These are phyloP conservation scores for Backusella australiensis DNA, from an alignment of 192 early-diverging fungal genomes.

Conservation along the genomic window DNA sequence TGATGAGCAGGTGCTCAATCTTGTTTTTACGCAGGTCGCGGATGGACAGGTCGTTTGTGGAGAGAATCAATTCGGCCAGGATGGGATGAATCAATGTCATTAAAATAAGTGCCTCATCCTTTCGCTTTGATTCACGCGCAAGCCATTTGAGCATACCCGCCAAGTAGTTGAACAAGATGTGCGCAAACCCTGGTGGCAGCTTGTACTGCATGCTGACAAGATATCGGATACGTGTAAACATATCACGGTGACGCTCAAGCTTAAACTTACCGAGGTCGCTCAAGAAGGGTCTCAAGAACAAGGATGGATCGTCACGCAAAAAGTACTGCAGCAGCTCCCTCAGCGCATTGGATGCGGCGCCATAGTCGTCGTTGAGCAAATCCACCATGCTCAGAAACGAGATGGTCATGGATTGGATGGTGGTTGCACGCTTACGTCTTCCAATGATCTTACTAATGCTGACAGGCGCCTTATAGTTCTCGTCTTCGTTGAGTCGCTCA, in stretches of 20 bases:
- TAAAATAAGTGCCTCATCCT: conserved; percentile 33
- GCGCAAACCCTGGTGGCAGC: conserved; percentile 49
- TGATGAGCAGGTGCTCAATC: conserved; percentile 48
- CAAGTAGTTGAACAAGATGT: conserved; percentile 52
- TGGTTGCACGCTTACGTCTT: conserved; percentile 22
- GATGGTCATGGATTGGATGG: conserved; percentile 43
- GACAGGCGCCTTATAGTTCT: not conserved
- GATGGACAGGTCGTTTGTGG: conserved; percentile 49
- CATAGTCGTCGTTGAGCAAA: conserved; percentile 46
- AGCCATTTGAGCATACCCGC: conserved; percentile 58
- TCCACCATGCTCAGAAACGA: conserved; percentile 48
- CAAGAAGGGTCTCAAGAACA: conserved; percentile 52
- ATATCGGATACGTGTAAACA: conserved; percentile 41
- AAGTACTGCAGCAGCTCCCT: conserved; percentile 46
- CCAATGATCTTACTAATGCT: conserved; percentile 22
- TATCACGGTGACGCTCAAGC: conserved; percentile 33
- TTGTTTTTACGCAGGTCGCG: conserved; percentile 59
- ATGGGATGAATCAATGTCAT: conserved; percentile 45
- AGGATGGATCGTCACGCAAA: conserved; percentile 51
- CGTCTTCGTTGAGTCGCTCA: conserved; percentile 20
- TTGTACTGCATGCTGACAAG: conserved; percentile 47
- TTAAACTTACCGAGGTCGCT: conserved; percentile 47
- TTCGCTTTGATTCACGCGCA: conserved; percentile 37
- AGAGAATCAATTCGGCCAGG: conserved; percentile 47
- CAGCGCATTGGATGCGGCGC: conserved; percentile 43